Evolutionary conservation across 192 early-diverging fungal species (phyloP).

Genomic region (Backusella psychrophila): DNA sequence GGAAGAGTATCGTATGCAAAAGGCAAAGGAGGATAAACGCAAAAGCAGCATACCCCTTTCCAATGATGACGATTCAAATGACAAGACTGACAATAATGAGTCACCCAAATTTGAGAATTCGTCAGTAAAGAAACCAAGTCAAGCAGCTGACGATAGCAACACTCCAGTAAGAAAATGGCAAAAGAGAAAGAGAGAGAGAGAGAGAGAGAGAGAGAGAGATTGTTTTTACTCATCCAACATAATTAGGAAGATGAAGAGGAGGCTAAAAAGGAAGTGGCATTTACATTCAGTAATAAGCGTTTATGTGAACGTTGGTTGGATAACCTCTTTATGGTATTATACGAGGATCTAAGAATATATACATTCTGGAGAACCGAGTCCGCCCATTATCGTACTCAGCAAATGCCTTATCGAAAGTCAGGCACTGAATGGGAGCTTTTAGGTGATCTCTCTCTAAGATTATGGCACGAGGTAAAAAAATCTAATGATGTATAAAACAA

Average conservation of each 20-base stretch:
- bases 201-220: neutral
- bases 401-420: slow-evolving; percentile 86
- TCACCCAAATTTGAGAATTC: slow-evolving; percentile 21
- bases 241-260: neutral
- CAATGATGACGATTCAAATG: slow-evolving; percentile 35
- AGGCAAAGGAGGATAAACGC: slow-evolving; percentile 72
- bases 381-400: slow-evolving; percentile 68
- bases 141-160: slow-evolving; percentile 42
- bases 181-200: too few species aligned
- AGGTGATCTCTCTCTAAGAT: slow-evolving; percentile 86
- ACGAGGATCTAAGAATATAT: slow-evolving; percentile 92
- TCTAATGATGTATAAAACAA: too few species aligned
- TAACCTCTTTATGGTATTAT: slow-evolving; percentile 98
- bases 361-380: slow-evolving; percentile 90
- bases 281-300: slow-evolving; percentile 90
- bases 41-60: slow-evolving; percentile 26
- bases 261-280: slow-evolving; percentile 43
- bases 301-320: slow-evolving; percentile 99
- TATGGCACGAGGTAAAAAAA: slow-evolving; percentile 68
- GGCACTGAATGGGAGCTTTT: slow-evolving; percentile 98
- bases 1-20: slow-evolving; percentile 87
- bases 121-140: slow-evolving; percentile 35
- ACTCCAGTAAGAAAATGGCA: slow-evolving; percentile 7
- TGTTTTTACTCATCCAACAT: neutral
- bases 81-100: slow-evolving; percentile 20